Evolutionary conservation across 345 rosid genomes (phyloP), one percentile per base, ranked within the genome.

Genomic region (Trapa bicornis): DNA sequence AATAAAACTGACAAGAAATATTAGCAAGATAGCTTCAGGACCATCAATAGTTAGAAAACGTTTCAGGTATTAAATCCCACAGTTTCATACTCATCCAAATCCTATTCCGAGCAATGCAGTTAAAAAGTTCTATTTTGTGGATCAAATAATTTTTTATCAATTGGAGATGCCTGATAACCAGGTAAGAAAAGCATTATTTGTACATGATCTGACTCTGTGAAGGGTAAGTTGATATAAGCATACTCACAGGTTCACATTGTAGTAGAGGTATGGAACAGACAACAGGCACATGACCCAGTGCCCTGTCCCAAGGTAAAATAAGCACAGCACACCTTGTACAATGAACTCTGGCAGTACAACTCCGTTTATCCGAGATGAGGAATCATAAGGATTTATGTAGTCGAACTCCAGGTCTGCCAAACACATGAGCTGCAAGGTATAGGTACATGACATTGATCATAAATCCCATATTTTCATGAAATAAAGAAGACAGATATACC

Each of bases 361-460:
- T 0, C 74, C 74, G 64, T 87, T 87, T 76, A 87, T 87, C 39
- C 88, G 79, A 9, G 88, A 82, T 0, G 94, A 74, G 48, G 90
- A 81, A 77, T 87, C 94, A 4, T 85, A 87, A 13, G 90, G 90
- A 64, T 87, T 87, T 77, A 85, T 79, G 76, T 85, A 87, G 76
- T 85, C 94, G 45, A 84, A 85, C 79, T 87, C 90, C 8, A 87
- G 80, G 82, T 87, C 94, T 0, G 87, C 90, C 80, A 87, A 80
- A 76, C 89, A 81, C 76, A 84, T 83, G 53, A 88, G 91, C 94
- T 88, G 91, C 85, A 78, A 71, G 50, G 7, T 1, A 58, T 0
- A 0, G 15, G 14, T 58, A 3, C 32, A 54, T 52, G 1, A 10
- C 60, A 32, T 32, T 35, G 63, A 4, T 11, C 37, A 35, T 32